phyloP scores from a whole-genome alignment of 495 filamentous ascomycete species.

The Pseudomonodictys pantanalensis region DNA sequence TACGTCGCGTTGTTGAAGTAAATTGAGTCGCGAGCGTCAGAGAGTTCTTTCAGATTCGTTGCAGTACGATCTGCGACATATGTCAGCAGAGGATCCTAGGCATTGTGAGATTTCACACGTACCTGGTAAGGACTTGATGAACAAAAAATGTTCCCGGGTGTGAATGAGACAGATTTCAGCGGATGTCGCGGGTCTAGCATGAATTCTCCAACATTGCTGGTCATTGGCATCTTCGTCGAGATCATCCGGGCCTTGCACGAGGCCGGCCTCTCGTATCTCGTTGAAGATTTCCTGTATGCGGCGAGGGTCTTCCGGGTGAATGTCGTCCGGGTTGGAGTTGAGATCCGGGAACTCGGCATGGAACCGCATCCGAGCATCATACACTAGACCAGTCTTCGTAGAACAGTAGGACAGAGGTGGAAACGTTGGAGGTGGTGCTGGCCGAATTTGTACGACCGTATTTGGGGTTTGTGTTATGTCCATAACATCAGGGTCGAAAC shows the following conservation, averaged over 20 bases:
- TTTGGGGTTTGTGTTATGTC: conserved; percentile 8
- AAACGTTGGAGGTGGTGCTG: conserved; percentile 25
- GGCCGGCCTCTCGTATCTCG: conserved; percentile 71
- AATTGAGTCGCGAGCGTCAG: conserved; percentile 72
- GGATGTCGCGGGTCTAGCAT: conserved; percentile 67
- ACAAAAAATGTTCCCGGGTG: conserved; percentile 67
- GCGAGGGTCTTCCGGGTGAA: conserved; percentile 91
- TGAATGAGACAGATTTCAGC: conserved; percentile 80
- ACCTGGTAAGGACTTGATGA: conserved; percentile 63
- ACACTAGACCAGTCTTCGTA: conserved; percentile 65
- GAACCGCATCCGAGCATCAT: conserved; percentile 89
- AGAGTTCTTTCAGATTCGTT: conserved; percentile 62
- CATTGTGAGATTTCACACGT: conserved; percentile 19
- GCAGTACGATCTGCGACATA: conserved; percentile 48
- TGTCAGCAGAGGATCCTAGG: not conserved
- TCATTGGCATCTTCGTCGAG: conserved; percentile 49
- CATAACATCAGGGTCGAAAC: conserved; percentile 16
- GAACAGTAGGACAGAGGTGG: conserved; percentile 39
- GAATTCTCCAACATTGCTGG: conserved; percentile 70
- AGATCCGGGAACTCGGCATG: conserved; percentile 67
- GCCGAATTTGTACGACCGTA: conserved; percentile 15
- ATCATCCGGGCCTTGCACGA: conserved; percentile 59
- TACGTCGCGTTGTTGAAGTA: conserved; percentile 85
- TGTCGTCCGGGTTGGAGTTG: conserved; percentile 49
- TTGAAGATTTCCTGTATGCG: conserved; percentile 88